Conservation (phyloP, 768 basidiomycete species). For the Termitomyces sp. region DNA sequence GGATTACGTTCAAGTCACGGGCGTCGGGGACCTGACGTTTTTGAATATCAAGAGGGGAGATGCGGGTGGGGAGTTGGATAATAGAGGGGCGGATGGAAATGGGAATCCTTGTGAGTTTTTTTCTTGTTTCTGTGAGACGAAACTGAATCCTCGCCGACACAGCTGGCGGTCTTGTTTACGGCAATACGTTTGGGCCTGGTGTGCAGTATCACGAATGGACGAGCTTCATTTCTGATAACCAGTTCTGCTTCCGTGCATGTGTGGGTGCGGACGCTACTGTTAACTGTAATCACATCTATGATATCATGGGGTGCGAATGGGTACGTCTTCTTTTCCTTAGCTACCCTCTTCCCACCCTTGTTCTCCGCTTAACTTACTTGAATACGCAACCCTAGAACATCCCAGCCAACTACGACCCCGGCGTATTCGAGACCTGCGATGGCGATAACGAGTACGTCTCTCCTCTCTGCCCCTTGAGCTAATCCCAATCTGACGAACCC, state of each 20-base stretch:
- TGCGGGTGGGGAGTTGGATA: conserved; percentile 66
- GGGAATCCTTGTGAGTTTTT: conserved; percentile 37
- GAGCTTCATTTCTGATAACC: conserved; percentile 63
- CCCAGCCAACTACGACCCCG: conserved; percentile 58
- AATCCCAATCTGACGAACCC: not conserved
- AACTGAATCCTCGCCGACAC: not conserved
- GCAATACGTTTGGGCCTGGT: conserved; percentile 46
- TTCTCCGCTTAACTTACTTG: not conserved
- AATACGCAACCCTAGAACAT: conserved; percentile 44
- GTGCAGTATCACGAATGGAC: conserved; percentile 79
- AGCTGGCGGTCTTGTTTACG: conserved; percentile 71
- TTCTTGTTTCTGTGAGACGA: no score
- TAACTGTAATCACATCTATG: conserved; percentile 76
- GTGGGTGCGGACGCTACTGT: conserved; percentile 46
- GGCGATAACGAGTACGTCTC: conserved; percentile 44
- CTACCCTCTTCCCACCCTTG: not conserved
- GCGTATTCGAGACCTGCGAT: conserved; percentile 61
- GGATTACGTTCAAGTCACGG: conserved; percentile 58
- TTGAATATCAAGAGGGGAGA: conserved; percentile 55
- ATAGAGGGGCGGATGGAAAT: conserved; percentile 58
- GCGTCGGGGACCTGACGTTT: conserved; percentile 64
- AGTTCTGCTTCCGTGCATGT: conserved; percentile 75
- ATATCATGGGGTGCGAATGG: conserved; percentile 58
- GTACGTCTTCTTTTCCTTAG: conserved; percentile 19
- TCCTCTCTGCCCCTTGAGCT: not conserved